These are phyloP conservation scores for Colletotrichum shisoi DNA, from an alignment of 2,329 filamentous ascomycete species.

Conservation along the genomic window DNA sequence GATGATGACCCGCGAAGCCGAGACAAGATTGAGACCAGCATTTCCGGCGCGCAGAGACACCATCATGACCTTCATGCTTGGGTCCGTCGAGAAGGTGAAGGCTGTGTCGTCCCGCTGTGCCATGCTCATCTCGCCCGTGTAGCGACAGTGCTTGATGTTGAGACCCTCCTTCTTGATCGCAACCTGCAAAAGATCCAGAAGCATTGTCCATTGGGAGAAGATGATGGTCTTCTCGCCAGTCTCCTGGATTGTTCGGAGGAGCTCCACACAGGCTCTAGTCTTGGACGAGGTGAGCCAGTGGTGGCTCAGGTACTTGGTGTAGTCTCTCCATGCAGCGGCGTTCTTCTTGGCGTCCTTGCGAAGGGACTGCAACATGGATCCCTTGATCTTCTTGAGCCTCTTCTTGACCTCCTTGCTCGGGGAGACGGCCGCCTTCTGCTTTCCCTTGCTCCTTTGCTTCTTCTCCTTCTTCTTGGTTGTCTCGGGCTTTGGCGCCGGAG, in stretches of 20 bases:
- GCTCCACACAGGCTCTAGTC: conserved; percentile 71
- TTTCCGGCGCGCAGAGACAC: conserved; percentile 83
- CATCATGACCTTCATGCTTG: conserved; percentile 72
- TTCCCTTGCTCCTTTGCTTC: conserved; percentile 13
- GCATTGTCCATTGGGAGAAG: conserved; percentile 82
- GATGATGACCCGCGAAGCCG: conserved; percentile 85
- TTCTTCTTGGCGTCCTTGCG: conserved; percentile 52
- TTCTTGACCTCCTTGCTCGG: conserved; percentile 40
- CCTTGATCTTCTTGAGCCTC: conserved; percentile 52
- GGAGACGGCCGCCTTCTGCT: conserved; percentile 40
- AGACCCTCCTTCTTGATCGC: conserved; percentile 65
- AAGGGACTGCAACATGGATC: conserved; percentile 45
- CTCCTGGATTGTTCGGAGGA: conserved; percentile 60
- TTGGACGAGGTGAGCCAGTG: conserved; percentile 79
- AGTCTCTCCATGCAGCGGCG: conserved; percentile 69
- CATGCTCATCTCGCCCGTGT: conserved; percentile 78
- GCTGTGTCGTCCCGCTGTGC: conserved; percentile 72
- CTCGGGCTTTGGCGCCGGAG: conserved; percentile 29
- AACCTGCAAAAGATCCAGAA: conserved; percentile 80
- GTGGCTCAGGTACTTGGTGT: conserved; percentile 72
- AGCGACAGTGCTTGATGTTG: conserved; percentile 69
- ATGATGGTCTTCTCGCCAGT: conserved; percentile 78
- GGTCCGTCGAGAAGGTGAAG: conserved; percentile 68
- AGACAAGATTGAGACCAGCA: conserved; percentile 84
- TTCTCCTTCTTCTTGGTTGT: not conserved